phyloP scores from a whole-genome alignment of 2,329 filamentous ascomycete species.

The Lecanoromycetidae sp. region DNA sequence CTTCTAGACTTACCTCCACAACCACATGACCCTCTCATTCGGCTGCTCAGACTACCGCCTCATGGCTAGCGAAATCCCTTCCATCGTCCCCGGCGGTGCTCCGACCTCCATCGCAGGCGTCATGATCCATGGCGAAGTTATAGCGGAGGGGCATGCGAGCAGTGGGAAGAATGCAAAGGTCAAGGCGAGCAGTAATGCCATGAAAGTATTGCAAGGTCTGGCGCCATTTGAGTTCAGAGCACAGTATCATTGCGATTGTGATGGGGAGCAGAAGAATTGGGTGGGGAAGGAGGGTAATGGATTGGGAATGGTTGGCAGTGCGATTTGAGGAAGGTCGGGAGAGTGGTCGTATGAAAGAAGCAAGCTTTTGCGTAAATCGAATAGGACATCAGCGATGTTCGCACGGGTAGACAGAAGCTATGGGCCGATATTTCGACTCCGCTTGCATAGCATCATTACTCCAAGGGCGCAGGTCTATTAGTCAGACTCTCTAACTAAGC shows the following conservation, averaged over 20 bases:
- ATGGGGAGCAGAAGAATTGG: constrained; percentile 13
- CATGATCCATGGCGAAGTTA: constrained; percentile 59
- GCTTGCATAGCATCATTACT: no score
- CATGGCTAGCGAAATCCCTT: constrained; percentile 34
- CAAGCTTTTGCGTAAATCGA: no score
- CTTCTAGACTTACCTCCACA: constrained; percentile 50
- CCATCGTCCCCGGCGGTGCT: constrained; percentile 31
- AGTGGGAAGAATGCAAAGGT: constrained; percentile 65
- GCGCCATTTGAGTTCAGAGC: constrained; percentile 46
- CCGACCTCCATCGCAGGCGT: constrained; percentile 54
- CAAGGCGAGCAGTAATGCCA: constrained; percentile 32
- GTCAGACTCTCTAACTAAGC: no score
- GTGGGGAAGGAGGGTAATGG: constrained; percentile 6
- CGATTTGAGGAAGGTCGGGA: background rate
- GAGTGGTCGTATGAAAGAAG: background rate
- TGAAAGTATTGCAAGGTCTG: constrained; percentile 37
- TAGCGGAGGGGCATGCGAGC: constrained; percentile 49
- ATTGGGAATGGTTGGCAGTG: constrained; percentile 6
- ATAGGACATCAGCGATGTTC: no score
- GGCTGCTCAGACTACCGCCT: constrained; percentile 49
- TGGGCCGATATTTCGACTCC: no score
- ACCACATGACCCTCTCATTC: constrained; percentile 51
- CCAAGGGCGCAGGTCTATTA: no score
- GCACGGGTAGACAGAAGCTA: no score
- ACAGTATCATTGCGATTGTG: constrained; percentile 54